Conservation (phyloP, 1,284 basidiomycete species). For the Mycosarcoma mackinlayi region DNA sequence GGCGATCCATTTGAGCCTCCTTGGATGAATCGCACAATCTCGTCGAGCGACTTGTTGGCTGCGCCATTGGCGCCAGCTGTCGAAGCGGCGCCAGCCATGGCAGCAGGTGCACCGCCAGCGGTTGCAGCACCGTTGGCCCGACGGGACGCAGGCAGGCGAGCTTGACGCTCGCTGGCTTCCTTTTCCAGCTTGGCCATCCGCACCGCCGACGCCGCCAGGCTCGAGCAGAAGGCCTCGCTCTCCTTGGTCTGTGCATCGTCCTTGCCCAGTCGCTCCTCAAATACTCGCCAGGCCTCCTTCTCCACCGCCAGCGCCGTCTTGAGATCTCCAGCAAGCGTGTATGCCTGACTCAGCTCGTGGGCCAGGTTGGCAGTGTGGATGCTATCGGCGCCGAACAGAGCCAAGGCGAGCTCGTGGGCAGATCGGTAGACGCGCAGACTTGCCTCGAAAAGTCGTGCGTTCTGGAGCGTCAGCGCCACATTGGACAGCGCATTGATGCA, state of each 20-base stretch:
- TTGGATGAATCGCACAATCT: slow-evolving; percentile 63
- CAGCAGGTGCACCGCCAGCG: slow-evolving; percentile 14
- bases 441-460: slow-evolving; percentile 52
- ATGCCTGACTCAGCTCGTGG: slow-evolving; percentile 65
- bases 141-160: slow-evolving; percentile 15
- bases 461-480: slow-evolving; percentile 60
- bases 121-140: slow-evolving; percentile 15
- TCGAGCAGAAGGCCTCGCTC: slow-evolving; percentile 61
- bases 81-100: neutral
- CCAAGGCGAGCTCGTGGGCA: slow-evolving; percentile 57
- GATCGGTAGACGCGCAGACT: slow-evolving; percentile 56
- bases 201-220: slow-evolving; percentile 63
- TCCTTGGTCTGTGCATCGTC: slow-evolving; percentile 66
- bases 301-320: slow-evolving; percentile 62
- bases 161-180: slow-evolving; percentile 44
- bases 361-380: slow-evolving; percentile 66
- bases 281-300: slow-evolving; percentile 64
- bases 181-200: slow-evolving; percentile 62
- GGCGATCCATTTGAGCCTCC: slow-evolving; percentile 39
- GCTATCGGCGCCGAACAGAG: slow-evolving; percentile 60
- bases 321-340: slow-evolving; percentile 63
- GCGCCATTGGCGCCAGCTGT: slow-evolving; percentile 5
- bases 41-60: slow-evolving; percentile 56
- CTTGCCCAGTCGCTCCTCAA: slow-evolving; percentile 63
- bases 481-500: slow-evolving; percentile 71